Evolutionary conservation across 2,329 filamentous ascomycete genomes (phyloP).

Genomic region (Stachybotrys echinatus): DNA sequence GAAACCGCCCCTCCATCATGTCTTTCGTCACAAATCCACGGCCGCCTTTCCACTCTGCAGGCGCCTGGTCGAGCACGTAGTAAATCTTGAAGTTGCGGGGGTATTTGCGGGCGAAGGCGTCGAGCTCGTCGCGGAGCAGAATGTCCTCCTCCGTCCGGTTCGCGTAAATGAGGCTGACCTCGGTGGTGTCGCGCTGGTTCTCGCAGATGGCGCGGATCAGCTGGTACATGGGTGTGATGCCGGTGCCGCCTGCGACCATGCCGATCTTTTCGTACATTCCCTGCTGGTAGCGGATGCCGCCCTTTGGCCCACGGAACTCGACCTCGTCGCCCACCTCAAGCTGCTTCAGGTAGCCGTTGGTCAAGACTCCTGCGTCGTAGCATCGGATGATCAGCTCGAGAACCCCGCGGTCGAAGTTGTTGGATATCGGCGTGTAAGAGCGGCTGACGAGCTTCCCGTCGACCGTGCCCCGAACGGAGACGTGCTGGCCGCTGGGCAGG

Average conservation of each 20-base stretch:
- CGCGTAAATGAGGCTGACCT: constrained; percentile 53
- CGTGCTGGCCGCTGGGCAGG: constrained; percentile 52
- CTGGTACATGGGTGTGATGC: constrained; percentile 36
- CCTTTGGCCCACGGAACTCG: constrained; percentile 50
- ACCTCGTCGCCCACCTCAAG: constrained; percentile 44
- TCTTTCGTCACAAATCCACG: constrained; percentile 46
- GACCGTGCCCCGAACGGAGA: constrained; percentile 43
- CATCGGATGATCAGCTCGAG: constrained; percentile 46
- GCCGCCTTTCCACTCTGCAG: constrained; percentile 40
- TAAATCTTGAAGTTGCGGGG: constrained; percentile 49
- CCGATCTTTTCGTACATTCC: constrained; percentile 39
- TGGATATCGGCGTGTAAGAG: constrained; percentile 50
- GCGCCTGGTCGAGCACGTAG: constrained; percentile 48
- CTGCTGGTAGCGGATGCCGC: constrained; percentile 46
- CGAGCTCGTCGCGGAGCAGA: constrained; percentile 49
- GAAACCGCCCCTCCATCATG: constrained; percentile 43
- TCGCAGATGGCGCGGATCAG: constrained; percentile 60
- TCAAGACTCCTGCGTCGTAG: constrained; percentile 46
- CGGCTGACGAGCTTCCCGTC: constrained; percentile 39
- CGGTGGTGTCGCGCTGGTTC: constrained; percentile 49
- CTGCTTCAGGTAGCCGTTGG: constrained; percentile 39
- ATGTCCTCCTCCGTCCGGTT: constrained; percentile 57
- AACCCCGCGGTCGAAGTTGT: constrained; percentile 41
- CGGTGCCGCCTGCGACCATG: constrained; percentile 46
- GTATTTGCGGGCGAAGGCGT: constrained; percentile 43